A percentile compares a stretch with the other conserved stretches of the same genome.
phyloP scores from a whole-genome alignment of 345 rosid genomes.

The Eutrema heterophyllum region DNA sequence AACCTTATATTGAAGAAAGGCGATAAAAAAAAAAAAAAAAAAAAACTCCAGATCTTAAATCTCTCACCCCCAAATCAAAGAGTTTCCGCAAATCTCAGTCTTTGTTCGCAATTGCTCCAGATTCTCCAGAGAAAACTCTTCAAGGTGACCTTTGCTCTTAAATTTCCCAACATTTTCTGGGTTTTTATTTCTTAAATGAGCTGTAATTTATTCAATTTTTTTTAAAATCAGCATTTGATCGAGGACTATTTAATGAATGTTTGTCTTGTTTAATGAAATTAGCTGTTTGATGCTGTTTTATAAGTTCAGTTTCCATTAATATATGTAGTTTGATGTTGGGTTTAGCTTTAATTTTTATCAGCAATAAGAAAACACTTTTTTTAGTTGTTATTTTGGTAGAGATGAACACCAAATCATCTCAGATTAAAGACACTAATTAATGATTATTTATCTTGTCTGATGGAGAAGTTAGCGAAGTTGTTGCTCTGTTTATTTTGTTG shows the following conservation, averaged over 20 bases:
- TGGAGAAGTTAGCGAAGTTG: not conserved
- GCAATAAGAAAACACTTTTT: not conserved
- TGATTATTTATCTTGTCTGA: not conserved
- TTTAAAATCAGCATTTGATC: not conserved
- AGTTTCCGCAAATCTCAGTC: not conserved
- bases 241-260: not conserved
- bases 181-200: not conserved
- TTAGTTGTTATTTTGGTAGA: not conserved
- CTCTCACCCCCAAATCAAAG: not conserved
- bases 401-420: not conserved
- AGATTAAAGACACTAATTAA: not conserved
- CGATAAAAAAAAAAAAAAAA: not conserved
- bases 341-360: not conserved
- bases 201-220: too few relatives aligned
- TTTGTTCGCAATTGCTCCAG: not conserved
- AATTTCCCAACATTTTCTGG: not conserved
- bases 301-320: not conserved
- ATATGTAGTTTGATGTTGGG: not conserved
- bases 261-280: not conserved
- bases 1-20: not conserved
- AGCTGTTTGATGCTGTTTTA: not conserved
- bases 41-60: conserved; percentile 10
- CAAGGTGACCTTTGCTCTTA: not conserved
- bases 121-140: not conserved
- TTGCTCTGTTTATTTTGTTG: not conserved